Base-by-base conservation (phyloP, 2,329 filamentous ascomycete genomes). In the Septoria petroselini region DNA sequence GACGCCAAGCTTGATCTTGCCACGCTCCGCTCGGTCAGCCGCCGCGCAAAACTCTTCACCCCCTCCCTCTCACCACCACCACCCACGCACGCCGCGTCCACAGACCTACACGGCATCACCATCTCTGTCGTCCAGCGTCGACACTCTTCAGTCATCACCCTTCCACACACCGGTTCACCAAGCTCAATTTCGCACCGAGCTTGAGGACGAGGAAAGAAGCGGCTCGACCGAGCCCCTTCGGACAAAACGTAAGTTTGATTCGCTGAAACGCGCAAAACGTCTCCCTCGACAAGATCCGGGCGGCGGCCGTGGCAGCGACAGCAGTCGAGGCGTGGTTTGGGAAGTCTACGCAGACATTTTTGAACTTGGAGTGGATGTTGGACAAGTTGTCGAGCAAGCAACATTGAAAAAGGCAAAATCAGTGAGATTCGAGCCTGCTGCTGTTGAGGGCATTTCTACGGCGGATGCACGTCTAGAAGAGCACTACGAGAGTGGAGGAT, bases 291-390 rank as follows among this genome's bases (percentile, higher is more conserved):
- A 48, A 31, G 39, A n/a, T n/a, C n/a, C 45, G 37, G 50, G 25
- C 34, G 44, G 48, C 48, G 27, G 42, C 35, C 29, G 54, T 33
- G 34, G 50, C 41, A 48, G 43, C 19, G 23, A 12, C 7, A 38
- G 45, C 25, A 18, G 44, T 14, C 50, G 51, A 14, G 44, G 52
- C 21, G 58, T 49, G n/a, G 15, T 59, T 27, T 66, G 63, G 64
- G 58, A 62, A 38, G 64, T 67, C 11, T 63, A 64, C 34, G 65
- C 65, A 30, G 61, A 55, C 8, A 58, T 67, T 2, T 58, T 62
- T 41, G 55, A 62, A 30, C 50, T 52, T 40, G 30, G 48, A 35
- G 21, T 44, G 30, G 38, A 37, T 25, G 19, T 30, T 7, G 23
- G 25, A 23, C 3, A 14, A 27, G 38, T 18, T 19, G 47, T 33